A percentile compares a stretch with the other conserved stretches of the same genome.
These are phyloP conservation scores for Podospora didyma DNA, from an alignment of 495 filamentous ascomycete genomes.

Conservation along the genomic window DNA sequence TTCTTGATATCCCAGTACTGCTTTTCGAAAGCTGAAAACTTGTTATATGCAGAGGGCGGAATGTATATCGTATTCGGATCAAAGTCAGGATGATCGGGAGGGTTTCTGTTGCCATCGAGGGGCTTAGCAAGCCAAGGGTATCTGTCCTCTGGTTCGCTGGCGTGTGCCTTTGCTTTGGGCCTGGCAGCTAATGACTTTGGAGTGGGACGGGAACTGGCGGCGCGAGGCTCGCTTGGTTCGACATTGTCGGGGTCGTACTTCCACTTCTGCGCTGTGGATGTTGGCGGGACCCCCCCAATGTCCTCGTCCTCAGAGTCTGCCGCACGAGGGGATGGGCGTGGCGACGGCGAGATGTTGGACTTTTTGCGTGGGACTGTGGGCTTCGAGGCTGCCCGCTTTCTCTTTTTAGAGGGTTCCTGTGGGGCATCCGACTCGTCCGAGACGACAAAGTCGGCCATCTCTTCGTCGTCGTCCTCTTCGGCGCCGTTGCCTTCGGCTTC, in stretches of 20 bases:
- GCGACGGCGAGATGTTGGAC: slow-evolving; percentile 47
- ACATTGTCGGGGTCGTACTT: slow-evolving; percentile 75
- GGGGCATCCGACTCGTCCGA: slow-evolving; percentile 77
- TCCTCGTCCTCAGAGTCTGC: slow-evolving; percentile 28
- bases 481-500: slow-evolving; percentile 50
- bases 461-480: slow-evolving; percentile 65
- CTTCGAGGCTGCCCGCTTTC: slow-evolving; percentile 58
- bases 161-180: slow-evolving; percentile 63
- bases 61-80: slow-evolving; percentile 91
- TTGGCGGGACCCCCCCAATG: slow-evolving; percentile 48
- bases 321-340: slow-evolving; percentile 11
- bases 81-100: slow-evolving; percentile 78
- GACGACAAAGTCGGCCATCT: slow-evolving; percentile 80
- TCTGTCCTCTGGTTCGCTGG: slow-evolving; percentile 72
- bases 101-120: slow-evolving; percentile 75
- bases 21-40: slow-evolving; percentile 92
- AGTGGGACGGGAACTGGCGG: slow-evolving; percentile 20
- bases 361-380: slow-evolving; percentile 53
- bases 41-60: slow-evolving; percentile 66
- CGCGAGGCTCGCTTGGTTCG: slow-evolving; percentile 53
- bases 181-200: slow-evolving; percentile 35
- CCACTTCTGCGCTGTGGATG: slow-evolving; percentile 82
- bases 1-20: slow-evolving; percentile 99
- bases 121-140: slow-evolving; percentile 88
- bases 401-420: slow-evolving; percentile 56